phyloP scores from a whole-genome alignment of 768 basidiomycete genomes.

The Leccinum boreale region DNA sequence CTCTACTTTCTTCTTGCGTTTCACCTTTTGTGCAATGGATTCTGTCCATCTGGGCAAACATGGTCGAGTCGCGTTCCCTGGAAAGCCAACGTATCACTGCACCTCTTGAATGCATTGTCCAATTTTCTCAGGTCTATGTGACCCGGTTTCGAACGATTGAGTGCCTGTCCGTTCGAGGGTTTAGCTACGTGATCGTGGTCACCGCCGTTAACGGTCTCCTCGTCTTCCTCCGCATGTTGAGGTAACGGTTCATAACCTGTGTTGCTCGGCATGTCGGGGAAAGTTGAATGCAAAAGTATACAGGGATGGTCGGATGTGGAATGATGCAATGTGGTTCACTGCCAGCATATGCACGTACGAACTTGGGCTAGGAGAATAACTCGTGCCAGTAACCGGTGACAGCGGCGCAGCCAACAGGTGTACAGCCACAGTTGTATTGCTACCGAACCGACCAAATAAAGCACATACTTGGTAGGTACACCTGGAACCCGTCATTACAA shows the following conservation, averaged over 20 bases:
- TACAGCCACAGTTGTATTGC: conserved; percentile 21
- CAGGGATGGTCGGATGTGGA: conserved; percentile 3
- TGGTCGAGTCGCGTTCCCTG: neutral
- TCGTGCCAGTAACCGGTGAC: neutral
- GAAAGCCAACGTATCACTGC: conserved; percentile 6
- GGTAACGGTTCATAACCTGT: conserved; percentile 47
- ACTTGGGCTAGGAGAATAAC: conserved; percentile 10
- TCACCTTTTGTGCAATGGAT: conserved; percentile 82
- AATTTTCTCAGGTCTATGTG: conserved; percentile 77
- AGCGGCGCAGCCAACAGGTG: conserved; percentile 1
- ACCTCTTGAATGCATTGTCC: conserved; percentile 84
- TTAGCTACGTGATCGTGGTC: conserved; percentile 24
- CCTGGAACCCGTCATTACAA: neutral
- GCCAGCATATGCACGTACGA: conserved; percentile 10
- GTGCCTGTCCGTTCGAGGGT: conserved; percentile 25
- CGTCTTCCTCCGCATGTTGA: conserved; percentile 40
- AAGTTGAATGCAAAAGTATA: neutral
- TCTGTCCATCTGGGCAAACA: conserved; percentile 66
- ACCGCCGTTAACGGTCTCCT: conserved; percentile 35
- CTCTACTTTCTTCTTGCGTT: conserved; percentile 69
- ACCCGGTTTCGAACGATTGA: conserved; percentile 45
- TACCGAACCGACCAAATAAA: neutral
- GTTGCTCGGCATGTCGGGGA: conserved; percentile 38
- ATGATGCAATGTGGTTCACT: conserved; percentile 14
- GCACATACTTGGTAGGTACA: too few relatives aligned